Evolutionary conservation across 768 basidiomycete species (phyloP), one percentile per base, ranked within the genome.

Genomic region (Gloeopeniophorella convolvens): DNA sequence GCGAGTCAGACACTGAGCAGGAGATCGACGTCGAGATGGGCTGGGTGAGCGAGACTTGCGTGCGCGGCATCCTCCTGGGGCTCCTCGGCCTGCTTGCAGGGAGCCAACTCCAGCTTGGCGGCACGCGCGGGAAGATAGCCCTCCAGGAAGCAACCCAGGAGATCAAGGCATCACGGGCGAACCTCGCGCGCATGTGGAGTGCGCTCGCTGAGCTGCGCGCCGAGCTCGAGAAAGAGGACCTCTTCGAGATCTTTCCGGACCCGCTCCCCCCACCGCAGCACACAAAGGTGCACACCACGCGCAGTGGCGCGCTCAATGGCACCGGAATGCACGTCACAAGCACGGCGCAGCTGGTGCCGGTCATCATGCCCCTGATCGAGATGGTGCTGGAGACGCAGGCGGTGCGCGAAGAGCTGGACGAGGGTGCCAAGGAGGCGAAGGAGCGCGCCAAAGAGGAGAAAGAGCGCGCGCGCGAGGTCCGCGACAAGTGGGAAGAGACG

Each of bases 11-110:
- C 6, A 61, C 59, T 21, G 50, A 42, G 28, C 60, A 59, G 35
- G 37, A 48, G 18, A 28, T 56, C 20, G 49, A 42, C 55, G 58
- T 57, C 4, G 60, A 70, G 21, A 59, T 69, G 15, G 68, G 67
- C 1, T 88, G 86, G 86, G 74, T 85, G 41, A 78, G 77, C 61
- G 85, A 87, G 56, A 63, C 70, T 1, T 85, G 84, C 53, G 64
- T 78, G 28, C 85, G 79, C 58, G 72, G 82, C 1, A 66, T 89
- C 28, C 59, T 88, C n/a, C 46, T 82, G 7, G 78, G 79, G 10
- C 68, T 89, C 9, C 66, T 90, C 39, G 74, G 73, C 9, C 61
- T 83, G 45, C 61, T 86, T 21, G 62, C 66, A 41, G 72, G 67
- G 6, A 69, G 70, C 48, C 72, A 51, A 6, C 56, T 47, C 3